Conservation (phyloP, 2,329 filamentous ascomycete genomes). For the Lomentospora prolificans region DNA sequence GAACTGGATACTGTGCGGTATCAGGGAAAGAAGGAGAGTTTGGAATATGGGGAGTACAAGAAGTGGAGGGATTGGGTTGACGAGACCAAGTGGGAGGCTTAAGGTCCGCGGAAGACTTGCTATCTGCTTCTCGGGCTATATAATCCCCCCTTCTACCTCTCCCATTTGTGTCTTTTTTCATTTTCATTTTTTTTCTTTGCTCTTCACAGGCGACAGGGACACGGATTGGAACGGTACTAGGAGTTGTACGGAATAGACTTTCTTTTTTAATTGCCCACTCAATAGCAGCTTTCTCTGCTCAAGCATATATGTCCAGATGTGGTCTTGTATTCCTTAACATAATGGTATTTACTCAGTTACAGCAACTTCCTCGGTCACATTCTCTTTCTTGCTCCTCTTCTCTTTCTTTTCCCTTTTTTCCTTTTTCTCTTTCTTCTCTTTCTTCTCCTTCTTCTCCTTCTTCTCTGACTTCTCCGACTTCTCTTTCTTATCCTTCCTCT, state of each 20-base stretch:
- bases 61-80: slow-evolving; percentile 69
- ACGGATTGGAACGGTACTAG: neutral
- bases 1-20: slow-evolving; percentile 74
- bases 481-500: neutral
- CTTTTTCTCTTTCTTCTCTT: neutral
- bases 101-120: neutral
- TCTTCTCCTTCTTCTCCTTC: slow-evolving; percentile 1
- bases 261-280: neutral
- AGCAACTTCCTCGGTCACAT: neutral
- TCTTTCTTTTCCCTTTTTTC: slow-evolving; percentile 1
- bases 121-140: neutral
- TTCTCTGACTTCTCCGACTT: neutral
- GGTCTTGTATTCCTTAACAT: neutral
- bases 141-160: neutral
- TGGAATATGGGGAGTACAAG: slow-evolving; percentile 66
- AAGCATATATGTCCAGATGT: neutral
- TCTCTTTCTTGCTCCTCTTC: slow-evolving; percentile 8
- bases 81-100: slow-evolving; percentile 14
- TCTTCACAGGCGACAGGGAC: neutral
- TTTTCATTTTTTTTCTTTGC: neutral
- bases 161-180: neutral
- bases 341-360: neutral
- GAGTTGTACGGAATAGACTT: neutral
- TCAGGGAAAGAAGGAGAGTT: slow-evolving; percentile 67
- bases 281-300: neutral